A percentile compares a stretch with the other conserved stretches of the same genome.
Evolutionary conservation across 1,284 basidiomycete species (phyloP).

Genomic region (Athelia psychrophila): DNA sequence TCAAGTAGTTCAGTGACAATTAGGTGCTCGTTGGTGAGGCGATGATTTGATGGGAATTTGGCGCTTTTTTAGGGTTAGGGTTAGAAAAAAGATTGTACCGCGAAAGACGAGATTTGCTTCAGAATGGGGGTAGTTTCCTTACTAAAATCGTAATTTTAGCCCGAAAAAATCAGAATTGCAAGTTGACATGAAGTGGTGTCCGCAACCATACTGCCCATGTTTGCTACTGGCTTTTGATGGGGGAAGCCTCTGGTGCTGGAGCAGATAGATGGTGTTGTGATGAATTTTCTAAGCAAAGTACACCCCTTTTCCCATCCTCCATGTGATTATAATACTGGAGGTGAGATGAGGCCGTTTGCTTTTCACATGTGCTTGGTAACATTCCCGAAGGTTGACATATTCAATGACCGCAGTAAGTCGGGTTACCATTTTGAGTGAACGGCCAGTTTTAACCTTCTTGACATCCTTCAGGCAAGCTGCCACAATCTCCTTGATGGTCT

Average conservation of each 20-base stretch:
- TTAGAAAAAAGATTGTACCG: too few species aligned
- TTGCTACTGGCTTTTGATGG: neutral
- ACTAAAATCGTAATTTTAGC: too few species aligned
- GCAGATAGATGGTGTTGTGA: neutral
- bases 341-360: neutral
- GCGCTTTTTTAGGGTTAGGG: too few species aligned
- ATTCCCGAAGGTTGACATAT: constrained; percentile 4
- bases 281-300: constrained; percentile 4
- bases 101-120: too few species aligned
- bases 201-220: neutral
- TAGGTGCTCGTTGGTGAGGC: too few species aligned
- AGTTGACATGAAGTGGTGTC: too few species aligned
- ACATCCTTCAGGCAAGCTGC: constrained; percentile 1
- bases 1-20: too few species aligned
- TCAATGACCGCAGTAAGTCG: constrained; percentile 3
- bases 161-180: too few species aligned
- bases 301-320: constrained; percentile 4
- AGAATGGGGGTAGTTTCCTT: too few species aligned
- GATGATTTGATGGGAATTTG: too few species aligned
- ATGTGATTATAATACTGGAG: constrained; percentile 2
- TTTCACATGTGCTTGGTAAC: constrained; percentile 1
- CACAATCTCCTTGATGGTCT: constrained; percentile 2
- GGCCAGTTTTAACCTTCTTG: neutral
- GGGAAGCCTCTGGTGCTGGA: constrained; percentile 1
- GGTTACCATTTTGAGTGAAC: constrained; percentile 1